These are phyloP conservation scores for Saksenaea oblongispora DNA, from an alignment of 371 early-diverging fungal genomes.

Conservation along the genomic window DNA sequence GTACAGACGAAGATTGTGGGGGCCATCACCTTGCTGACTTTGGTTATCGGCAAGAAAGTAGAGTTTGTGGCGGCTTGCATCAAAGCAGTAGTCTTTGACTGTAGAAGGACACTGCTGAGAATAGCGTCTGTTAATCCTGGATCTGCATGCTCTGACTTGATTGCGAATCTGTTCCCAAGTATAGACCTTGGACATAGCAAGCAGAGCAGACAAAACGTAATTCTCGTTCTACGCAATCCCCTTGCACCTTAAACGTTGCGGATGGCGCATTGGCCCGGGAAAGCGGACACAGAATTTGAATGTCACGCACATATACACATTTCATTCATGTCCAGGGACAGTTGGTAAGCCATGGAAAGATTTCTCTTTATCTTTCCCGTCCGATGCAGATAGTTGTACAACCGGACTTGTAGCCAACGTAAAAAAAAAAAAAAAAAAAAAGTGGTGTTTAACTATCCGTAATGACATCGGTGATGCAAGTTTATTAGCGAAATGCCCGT, in stretches of 20 bases:
- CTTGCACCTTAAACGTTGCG: background rate
- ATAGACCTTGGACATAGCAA: conserved; percentile 25
- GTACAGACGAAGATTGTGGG: conserved; percentile 27
- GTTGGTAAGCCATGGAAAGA: too few relatives aligned
- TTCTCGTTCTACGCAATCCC: background rate
- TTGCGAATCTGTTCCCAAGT: conserved; percentile 64
- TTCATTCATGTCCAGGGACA: too few relatives aligned
- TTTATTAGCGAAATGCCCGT: too few relatives aligned
- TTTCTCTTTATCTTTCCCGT: too few relatives aligned
- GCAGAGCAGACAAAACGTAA: background rate
- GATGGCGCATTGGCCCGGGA: background rate
- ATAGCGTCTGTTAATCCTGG: conserved; percentile 36
- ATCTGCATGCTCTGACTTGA: conserved; percentile 59
- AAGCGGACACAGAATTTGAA: background rate
- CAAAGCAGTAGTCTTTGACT: conserved; percentile 61
- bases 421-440: too few relatives aligned
- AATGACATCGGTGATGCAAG: too few relatives aligned
- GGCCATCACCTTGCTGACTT: conserved; percentile 9
- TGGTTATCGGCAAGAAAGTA: conserved; percentile 64
- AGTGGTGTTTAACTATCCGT: too few relatives aligned
- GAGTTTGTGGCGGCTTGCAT: conserved; percentile 42
- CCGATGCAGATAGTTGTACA: too few relatives aligned
- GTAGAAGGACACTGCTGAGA: conserved; percentile 36
- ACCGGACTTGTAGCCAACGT: too few relatives aligned
- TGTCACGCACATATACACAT: background rate